A percentile compares a stretch with the other conserved stretches of the same genome.
These are phyloP conservation scores for Ceratobasidium sp. DNA, from an alignment of 1,284 basidiomycete species.

Conservation along the genomic window DNA sequence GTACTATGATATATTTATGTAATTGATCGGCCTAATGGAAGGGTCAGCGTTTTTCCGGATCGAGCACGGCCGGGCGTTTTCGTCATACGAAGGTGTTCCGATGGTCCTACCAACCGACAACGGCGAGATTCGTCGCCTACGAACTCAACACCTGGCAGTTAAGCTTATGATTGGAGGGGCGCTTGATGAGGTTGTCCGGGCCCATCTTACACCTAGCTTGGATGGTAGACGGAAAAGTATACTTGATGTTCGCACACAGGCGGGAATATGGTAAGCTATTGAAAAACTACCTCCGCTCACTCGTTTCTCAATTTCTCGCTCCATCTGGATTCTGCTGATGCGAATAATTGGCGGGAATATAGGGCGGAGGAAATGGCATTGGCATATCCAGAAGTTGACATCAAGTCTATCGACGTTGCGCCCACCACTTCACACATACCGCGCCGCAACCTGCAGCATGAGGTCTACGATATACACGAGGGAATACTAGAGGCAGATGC, in stretches of 20 bases:
- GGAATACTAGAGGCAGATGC: slow-evolving; percentile 24
- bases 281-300: too few species aligned
- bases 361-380: slow-evolving; percentile 40
- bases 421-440: slow-evolving; percentile 18
- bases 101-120: slow-evolving; percentile 42
- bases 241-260: slow-evolving; percentile 47
- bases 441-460: slow-evolving; percentile 12
- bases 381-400: slow-evolving; percentile 30
- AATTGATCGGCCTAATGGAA: background rate
- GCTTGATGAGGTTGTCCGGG: background rate
- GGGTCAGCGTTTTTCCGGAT: slow-evolving; percentile 46
- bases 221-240: slow-evolving; percentile 42
- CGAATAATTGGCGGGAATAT: background rate
- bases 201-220: background rate
- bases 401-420: slow-evolving; percentile 24
- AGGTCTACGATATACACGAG: slow-evolving; percentile 33
- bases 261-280: slow-evolving; percentile 48
- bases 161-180: slow-evolving; percentile 44
- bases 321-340: too few species aligned
- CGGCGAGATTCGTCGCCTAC: slow-evolving; percentile 44
- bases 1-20: background rate
- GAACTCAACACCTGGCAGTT: slow-evolving; percentile 44
- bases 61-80: slow-evolving; percentile 44
- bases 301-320: too few species aligned
- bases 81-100: slow-evolving; percentile 42